Base-by-base conservation (phyloP, 306 rosid genomes). In the Glycyrrhiza uralensis region DNA sequence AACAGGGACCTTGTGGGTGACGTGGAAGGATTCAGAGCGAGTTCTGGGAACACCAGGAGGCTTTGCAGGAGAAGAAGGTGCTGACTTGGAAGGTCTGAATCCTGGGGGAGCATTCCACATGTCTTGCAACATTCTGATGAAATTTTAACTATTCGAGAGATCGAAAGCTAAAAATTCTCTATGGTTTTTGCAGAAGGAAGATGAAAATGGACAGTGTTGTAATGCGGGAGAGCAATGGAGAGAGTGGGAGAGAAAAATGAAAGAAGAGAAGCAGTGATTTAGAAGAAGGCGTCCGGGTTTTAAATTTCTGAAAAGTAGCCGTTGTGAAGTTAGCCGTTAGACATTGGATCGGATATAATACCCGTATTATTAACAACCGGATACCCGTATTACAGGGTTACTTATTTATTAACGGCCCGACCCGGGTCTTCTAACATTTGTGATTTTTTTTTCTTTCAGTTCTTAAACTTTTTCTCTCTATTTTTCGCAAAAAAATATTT, bases 21-120 rank as follows among this genome's bases (percentile, higher is more conserved):
- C 71, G 24, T 95, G 97, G 60, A 91, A 88, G 3, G 96, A 84
- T 44, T 95, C 99, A 0, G 99, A 92, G 0, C 93, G 92, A 9
- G 95, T 87, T 82, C 99, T 75, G 0, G 64, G 70, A 50, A 95
- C 82, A 0, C 83, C 89, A 4, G 89, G 83, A 59, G 97, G 96
- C 81, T 95, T 95, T 4, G 99, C 97, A 2, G 97, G 99, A 0
- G 99, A 95, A 45, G 92, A 91, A 54, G 99, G 99, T 49, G 99
- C 99, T 0, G 97, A 95, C 51, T 94, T 94, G 22, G 97, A 82
- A 50, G 97, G 96, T 82, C 97, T 81, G 79, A 91, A 89, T 72
- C 99, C 96, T 4, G 96, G 99, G 0, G 97, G 93, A 76, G 87
- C 99, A 66, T 88, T 95, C 97, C 99, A 89, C 96, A 82, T 83